A percentile compares a stretch with the other conserved stretches of the same genome.
These are phyloP conservation scores for Solanum commersonii DNA, from an alignment of 257 asterid species.

Conservation along the genomic window DNA sequence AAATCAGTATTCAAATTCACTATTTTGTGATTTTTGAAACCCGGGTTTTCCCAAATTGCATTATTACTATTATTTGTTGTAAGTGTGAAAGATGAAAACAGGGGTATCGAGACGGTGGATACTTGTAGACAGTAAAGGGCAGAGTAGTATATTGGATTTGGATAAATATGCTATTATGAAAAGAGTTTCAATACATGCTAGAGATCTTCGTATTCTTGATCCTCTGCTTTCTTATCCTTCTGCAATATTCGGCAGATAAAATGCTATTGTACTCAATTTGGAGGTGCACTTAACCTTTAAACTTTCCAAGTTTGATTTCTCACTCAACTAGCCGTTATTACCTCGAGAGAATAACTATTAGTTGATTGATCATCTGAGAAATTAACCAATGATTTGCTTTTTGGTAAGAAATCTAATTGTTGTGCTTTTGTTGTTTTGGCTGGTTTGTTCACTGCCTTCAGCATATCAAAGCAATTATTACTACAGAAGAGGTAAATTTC, in stretches of 20 bases:
- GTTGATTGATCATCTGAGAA: neutral
- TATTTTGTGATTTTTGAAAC: neutral
- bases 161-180: slow-evolving; percentile 73
- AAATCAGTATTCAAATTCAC: neutral
- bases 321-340: neutral
- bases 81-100: slow-evolving; percentile 39
- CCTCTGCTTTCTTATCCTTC: slow-evolving; percentile 91
- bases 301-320: neutral
- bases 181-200: slow-evolving; percentile 61
- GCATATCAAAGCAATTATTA: slow-evolving; percentile 94
- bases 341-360: neutral
- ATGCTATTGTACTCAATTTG: slow-evolving; percentile 73
- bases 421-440: neutral
- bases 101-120: slow-evolving; percentile 70
- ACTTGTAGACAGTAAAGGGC: slow-evolving; percentile 44
- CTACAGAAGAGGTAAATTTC: slow-evolving; percentile 60
- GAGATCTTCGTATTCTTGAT: slow-evolving; percentile 88
- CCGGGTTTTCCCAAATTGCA: neutral
- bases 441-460: slow-evolving; percentile 11
- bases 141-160: slow-evolving; percentile 58
- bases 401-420: neutral
- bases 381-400: neutral
- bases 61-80: neutral
- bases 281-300: slow-evolving; percentile 31
- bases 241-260: slow-evolving; percentile 71